Base-by-base conservation (phyloP, 805 yeast genomes). In the Hanseniaspora taiwanica region DNA sequence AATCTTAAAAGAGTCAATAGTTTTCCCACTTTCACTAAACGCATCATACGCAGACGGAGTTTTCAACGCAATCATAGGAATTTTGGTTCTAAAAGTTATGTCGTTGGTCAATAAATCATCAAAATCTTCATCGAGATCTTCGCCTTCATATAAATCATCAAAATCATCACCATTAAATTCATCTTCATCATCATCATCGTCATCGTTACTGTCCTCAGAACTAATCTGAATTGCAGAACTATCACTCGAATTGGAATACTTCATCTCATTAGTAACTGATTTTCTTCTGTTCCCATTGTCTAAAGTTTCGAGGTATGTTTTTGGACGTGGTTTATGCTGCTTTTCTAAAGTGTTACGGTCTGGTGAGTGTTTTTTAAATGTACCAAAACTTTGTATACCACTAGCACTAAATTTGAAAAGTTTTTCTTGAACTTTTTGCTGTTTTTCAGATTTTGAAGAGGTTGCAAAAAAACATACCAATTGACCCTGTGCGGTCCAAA, bases 381-480 rank as follows among this genome's bases (percentile, higher is more conserved):
- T 48, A 46, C 58, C 53, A 37, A 54, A 46, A 19, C 57, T 54
- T 37, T 53, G 52, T 14, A 47, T 23, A 7, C 50, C 51, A 20
- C 51, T 49, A 21, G 49, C 47, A 6, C 53, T 49, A 7, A 53
- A 39, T 31, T 54, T 54, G 10, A 51, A 40, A 27, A 47, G 44
- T 14, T 45, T 38, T 14, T 42, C 37, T 24, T 40, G 27, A 21
- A 67, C 60, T 25, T 56, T 58, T 34, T 60, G 58, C 49, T 61
- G 63, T 47, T 65, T 60, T 31, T 64, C 60, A 51, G 37, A 27
- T 42, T 60, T 63, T 36, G 60, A 66, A 38, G 72, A 72, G 0
- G 80, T 76, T 8, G 79, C 71, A 59, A 84, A 85, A 51, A 87
- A 87, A 53, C 94, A 83, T 1, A 87, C 79, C 38, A 87, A 62